A percentile compares a stretch with the other conserved stretches of the same genome.
These are phyloP conservation scores for Tulasnella sp. DNA, from an alignment of 768 basidiomycete species.

Conservation along the genomic window DNA sequence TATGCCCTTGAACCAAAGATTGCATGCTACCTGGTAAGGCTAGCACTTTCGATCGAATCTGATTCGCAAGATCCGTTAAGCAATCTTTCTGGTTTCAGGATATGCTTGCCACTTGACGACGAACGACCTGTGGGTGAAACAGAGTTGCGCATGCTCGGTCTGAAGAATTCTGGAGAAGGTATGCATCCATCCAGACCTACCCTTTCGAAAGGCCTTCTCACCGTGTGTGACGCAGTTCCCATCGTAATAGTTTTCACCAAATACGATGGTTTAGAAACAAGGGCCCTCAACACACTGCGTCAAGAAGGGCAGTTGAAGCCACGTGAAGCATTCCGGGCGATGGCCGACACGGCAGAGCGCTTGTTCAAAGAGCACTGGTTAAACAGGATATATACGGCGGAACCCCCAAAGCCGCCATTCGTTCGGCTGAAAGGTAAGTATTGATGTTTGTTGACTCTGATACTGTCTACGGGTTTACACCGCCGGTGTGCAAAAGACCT, in stretches of 20 bases:
- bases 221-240: not conserved
- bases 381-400: too few species aligned
- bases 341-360: not conserved
- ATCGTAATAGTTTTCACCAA: not conserved
- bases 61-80: not conserved
- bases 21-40: not conserved
- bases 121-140: not conserved
- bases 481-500: too few species aligned
- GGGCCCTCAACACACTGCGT: not conserved
- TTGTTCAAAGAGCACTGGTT: not conserved
- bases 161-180: not conserved
- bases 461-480: too few species aligned
- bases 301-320: not conserved
- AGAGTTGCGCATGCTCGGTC: not conserved
- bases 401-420: too few species aligned
- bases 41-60: not conserved
- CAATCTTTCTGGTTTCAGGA: not conserved
- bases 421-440: too few species aligned
- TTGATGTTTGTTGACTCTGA: too few species aligned
- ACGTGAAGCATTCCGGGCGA: not conserved
- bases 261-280: not conserved
- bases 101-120: not conserved
- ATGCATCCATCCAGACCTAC: not conserved
- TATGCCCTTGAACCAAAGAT: not conserved
- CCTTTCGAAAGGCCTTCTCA: not conserved